phyloP scores from a whole-genome alignment of 371 early-diverging fungal species.

The Mucor irregularis region DNA sequence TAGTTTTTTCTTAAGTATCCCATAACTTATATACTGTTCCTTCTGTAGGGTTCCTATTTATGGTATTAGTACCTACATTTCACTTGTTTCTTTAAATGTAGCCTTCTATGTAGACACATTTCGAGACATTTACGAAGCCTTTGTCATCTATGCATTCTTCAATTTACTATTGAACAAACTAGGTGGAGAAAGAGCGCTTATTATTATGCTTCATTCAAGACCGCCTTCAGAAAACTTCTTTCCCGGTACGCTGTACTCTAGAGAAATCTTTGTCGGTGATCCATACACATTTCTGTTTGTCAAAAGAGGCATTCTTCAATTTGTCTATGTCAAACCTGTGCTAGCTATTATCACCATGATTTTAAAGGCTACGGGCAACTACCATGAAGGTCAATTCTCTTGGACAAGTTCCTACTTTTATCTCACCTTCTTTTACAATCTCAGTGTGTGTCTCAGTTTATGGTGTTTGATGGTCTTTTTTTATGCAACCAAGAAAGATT shows the following conservation, averaged over 20 bases:
- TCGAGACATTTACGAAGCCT: conserved; percentile 95
- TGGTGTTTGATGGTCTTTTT: conserved; percentile 91
- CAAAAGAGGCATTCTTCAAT: conserved; percentile 92
- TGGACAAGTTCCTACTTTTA: conserved; percentile 78
- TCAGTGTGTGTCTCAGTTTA: conserved; percentile 81
- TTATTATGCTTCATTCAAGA: conserved; percentile 76
- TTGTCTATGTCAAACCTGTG: conserved; percentile 88
- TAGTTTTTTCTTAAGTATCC: too few species aligned
- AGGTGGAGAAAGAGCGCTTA: conserved; percentile 89
- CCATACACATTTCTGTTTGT: conserved; percentile 87
- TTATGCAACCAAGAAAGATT: conserved; percentile 79
- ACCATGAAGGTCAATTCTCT: conserved; percentile 82
- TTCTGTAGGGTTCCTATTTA: conserved; percentile 85
- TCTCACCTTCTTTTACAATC: conserved; percentile 82
- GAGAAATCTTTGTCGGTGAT: conserved; percentile 87
- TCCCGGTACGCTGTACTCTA: conserved; percentile 77
- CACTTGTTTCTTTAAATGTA: conserved; percentile 69
- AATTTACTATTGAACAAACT: conserved; percentile 85
- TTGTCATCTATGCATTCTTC: conserved; percentile 96
- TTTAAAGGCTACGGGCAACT: conserved; percentile 71
- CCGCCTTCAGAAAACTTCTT: conserved; percentile 80
- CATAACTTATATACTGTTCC: neutral
- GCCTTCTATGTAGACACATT: conserved; percentile 91
- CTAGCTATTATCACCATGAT: conserved; percentile 81
- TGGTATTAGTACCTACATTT: conserved; percentile 83